A percentile compares a stretch with the other conserved stretches of the same genome.
Evolutionary conservation across 2,329 filamentous ascomycete species (phyloP).

Genomic region (Fusarium guadeloupense): DNA sequence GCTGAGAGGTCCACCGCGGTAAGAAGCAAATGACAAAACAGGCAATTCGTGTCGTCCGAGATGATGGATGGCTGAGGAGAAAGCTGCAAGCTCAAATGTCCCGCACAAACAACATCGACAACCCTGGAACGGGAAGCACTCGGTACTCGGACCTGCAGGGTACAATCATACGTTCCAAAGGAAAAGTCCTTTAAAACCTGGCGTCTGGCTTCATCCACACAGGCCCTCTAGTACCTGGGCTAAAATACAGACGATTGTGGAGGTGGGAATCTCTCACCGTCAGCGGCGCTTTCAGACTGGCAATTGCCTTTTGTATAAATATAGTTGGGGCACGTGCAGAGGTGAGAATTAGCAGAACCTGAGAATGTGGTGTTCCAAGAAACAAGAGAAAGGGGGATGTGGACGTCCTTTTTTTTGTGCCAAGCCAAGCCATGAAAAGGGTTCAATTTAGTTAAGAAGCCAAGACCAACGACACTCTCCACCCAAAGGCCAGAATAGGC

Average conservation of each 20-base stretch:
- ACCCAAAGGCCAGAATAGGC: neutral
- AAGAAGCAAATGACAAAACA: neutral
- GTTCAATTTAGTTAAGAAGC: neutral
- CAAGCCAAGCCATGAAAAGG: neutral
- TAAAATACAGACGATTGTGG: conserved; percentile 8
- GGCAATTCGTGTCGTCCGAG: neutral
- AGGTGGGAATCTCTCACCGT: conserved; percentile 18
- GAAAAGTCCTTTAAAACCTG: no score
- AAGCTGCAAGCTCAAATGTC: neutral
- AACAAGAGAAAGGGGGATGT: conserved; percentile 4
- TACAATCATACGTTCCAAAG: conserved; percentile 4
- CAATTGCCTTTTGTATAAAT: neutral
- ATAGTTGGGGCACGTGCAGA: neutral
- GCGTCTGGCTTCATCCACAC: no score
- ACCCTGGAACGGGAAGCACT: conserved; percentile 8
- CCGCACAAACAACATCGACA: conserved; percentile 26
- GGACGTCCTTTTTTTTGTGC: neutral
- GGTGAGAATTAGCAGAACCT: neutral
- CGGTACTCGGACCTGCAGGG: conserved; percentile 30
- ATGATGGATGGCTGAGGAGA: conserved; percentile 15
- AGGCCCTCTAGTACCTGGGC: conserved; percentile 19
- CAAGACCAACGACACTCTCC: neutral
- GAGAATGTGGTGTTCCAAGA: neutral
- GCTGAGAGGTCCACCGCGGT: conserved; percentile 10
- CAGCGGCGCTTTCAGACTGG: conserved; percentile 18